Conservation (phyloP, 305 asterid genomes). For the Solanum hybrid region DNA sequence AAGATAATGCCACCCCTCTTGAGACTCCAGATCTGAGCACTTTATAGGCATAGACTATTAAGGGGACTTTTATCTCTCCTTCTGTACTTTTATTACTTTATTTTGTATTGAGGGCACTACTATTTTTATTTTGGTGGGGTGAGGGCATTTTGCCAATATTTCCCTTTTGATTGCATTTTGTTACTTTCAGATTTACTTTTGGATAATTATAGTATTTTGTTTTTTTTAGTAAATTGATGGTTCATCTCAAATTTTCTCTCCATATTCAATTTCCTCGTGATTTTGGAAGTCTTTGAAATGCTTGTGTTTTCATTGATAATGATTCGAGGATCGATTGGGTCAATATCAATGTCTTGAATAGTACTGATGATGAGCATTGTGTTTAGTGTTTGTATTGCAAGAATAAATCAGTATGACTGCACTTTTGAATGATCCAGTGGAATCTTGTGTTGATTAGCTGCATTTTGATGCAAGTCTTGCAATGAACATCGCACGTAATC, state of each 20-base stretch:
- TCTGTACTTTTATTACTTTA: too few species aligned
- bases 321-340: neutral
- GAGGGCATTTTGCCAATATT: neutral
- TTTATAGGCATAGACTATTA: neutral
- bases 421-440: neutral
- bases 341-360: neutral
- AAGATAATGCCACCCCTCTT: neutral
- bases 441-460: neutral
- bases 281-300: neutral
- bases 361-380: neutral
- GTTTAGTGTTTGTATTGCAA: neutral
- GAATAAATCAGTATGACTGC: neutral
- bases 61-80: neutral
- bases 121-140: neutral
- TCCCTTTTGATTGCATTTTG: neutral
- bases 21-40: neutral
- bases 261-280: neutral
- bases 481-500: neutral
- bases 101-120: neutral
- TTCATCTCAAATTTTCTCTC: neutral
- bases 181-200: neutral
- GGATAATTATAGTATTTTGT: neutral
- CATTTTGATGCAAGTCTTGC: neutral
- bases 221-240: neutral
- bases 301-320: neutral